Evolutionary conservation across 805 yeast species (phyloP), one percentile per base, ranked within the genome.

Genomic region (Hermanozyma aechmeae): DNA sequence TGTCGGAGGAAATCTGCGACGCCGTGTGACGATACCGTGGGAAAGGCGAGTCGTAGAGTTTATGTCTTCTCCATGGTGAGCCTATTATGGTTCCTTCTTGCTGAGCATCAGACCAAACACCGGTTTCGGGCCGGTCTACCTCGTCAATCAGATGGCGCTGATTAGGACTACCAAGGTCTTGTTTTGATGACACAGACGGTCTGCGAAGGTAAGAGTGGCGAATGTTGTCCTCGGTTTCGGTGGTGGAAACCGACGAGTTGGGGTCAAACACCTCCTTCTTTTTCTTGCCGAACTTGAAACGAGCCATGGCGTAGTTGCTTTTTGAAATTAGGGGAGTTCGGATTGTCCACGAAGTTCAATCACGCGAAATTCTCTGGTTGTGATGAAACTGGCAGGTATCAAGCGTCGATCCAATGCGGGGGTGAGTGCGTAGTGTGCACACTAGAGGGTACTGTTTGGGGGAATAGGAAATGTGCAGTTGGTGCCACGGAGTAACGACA

Each of bases 21-120:
- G 94, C 82, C 0, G 92, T 79, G 55, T 89, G 97, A 43, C 96
- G 79, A 51, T 85, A 86, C 25, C 98, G 73, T 3, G 99, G 97
- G 48, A 89, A 86, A 2, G 97, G 98, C 3, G 92, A 81, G 39
- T 75, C 70, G 33, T 60, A 61, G 11, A 82, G 56, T 45, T 75
- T 76, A 38, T 71, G 68, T 39, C 79, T 62, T 29, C 60, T 63
- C 93, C 92, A 82, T 1, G 87, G 86, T 0, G 76, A n/a, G n/a
- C n/a, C n/a, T n/a, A n/a, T n/a, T n/a, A n/a, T n/a, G n/a, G n/a
- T n/a, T n/a, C n/a, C n/a, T n/a, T n/a, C n/a, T n/a, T n/a, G n/a
- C n/a, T n/a, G n/a, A n/a, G n/a, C n/a, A n/a, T n/a, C n/a, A n/a
- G n/a, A n/a, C n/a, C n/a, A n/a, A n/a, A n/a, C n/a, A n/a, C n/a